Percentiles rank a stretch among this genome's conserved stretches.
phyloP scores from a whole-genome alignment of 2,329 filamentous ascomycete species.

The Xylaria sp. region DNA sequence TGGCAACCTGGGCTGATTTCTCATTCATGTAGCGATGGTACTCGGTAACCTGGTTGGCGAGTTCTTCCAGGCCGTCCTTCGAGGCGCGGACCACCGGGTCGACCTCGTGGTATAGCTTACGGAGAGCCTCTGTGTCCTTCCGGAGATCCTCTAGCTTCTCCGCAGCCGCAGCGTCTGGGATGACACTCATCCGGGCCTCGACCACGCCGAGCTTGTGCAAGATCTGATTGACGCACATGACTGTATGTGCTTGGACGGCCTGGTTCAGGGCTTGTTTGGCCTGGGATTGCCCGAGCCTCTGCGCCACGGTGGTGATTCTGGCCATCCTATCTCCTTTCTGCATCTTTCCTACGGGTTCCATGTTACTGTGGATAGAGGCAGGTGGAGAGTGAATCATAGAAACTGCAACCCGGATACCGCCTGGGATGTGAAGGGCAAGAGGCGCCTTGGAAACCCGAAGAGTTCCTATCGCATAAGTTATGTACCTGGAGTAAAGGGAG shows the following conservation, averaged over 20 bases:
- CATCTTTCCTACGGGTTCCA: neutral
- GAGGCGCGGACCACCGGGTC: constrained; percentile 4
- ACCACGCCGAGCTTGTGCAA: constrained; percentile 1
- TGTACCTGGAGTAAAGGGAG: no score
- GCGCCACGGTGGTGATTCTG: neutral
- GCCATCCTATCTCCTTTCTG: neutral
- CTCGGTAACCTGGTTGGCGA: constrained; percentile 16
- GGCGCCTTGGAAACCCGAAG: no score
- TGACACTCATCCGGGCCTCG: constrained; percentile 9
- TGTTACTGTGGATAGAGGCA: neutral
- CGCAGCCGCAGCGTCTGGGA: constrained; percentile 9
- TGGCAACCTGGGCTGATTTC: constrained; percentile 14
- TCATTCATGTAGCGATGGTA: constrained; percentile 16
- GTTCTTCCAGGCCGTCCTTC: constrained; percentile 12
- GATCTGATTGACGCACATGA: neutral
- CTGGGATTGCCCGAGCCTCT: neutral
- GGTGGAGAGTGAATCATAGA: neutral
- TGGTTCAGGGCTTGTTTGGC: neutral
- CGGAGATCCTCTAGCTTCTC: constrained; percentile 15
- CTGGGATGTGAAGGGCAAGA: no score
- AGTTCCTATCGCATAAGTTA: no score
- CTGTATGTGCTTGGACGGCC: neutral
- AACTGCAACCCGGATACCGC: no score
- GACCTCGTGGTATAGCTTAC: constrained; percentile 11
- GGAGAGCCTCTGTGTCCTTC: constrained; percentile 14